Evolutionary conservation across 163 green algal species (phyloP).

Genomic region (Scenedesmus sp.): DNA sequence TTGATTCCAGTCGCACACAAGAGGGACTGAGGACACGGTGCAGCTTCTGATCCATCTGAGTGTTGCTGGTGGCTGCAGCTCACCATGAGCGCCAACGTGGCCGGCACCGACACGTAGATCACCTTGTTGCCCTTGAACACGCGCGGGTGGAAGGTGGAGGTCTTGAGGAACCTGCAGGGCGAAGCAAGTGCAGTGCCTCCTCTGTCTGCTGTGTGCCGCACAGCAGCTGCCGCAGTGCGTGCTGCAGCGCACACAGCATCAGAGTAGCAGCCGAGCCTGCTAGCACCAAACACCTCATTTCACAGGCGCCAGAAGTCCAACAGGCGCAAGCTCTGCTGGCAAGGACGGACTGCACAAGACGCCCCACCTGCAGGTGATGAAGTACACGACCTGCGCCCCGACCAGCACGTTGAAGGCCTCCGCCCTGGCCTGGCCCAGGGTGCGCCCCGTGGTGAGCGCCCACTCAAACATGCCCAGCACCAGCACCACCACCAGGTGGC

Average conservation of each 20-base stretch:
- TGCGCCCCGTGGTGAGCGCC: not conserved
- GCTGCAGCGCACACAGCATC: too few species aligned
- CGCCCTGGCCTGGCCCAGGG: conserved; percentile 27
- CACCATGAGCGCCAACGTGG: conserved; percentile 48
- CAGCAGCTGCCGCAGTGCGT: not conserved
- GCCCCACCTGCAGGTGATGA: not conserved
- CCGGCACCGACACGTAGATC: not conserved
- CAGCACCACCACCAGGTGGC: conserved; percentile 53
- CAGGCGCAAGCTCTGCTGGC: not conserved
- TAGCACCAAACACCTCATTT: too few species aligned
- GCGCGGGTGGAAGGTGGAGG: conserved; percentile 58
- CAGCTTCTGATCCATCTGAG: not conserved
- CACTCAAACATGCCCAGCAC: conserved; percentile 57
- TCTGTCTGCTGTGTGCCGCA: not conserved
- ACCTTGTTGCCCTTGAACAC: conserved; percentile 57
- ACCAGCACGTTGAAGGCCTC: conserved; percentile 65
- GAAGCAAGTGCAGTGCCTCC: not conserved
- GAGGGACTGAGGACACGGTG: not conserved
- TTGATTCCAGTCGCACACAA: not conserved
- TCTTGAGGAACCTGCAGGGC: conserved; percentile 59
- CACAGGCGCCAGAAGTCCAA: not conserved
- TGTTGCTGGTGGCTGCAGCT: not conserved
- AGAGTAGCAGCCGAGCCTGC: too few species aligned
- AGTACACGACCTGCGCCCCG: conserved; percentile 37
- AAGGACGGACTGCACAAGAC: not conserved